Evolutionary conservation across 2,329 filamentous ascomycete genomes (phyloP).

Genomic region (Knufia fluminis): DNA sequence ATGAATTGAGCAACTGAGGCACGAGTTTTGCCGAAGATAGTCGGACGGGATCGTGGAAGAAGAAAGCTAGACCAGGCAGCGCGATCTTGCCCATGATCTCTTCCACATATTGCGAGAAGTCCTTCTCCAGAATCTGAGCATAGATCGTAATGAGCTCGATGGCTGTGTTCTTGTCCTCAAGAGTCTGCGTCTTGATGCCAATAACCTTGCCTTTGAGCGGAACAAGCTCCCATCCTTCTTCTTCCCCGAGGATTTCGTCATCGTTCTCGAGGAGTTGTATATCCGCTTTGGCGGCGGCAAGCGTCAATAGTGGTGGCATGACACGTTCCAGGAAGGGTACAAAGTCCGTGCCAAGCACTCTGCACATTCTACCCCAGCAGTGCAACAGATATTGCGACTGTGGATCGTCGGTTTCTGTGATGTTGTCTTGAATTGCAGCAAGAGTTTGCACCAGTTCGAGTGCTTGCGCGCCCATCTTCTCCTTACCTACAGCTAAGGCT

Average conservation of each 20-base stretch:
- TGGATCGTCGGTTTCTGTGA: slow-evolving; percentile 85
- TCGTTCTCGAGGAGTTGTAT: slow-evolving; percentile 94
- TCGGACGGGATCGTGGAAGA: slow-evolving; percentile 96
- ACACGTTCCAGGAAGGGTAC: slow-evolving; percentile 85
- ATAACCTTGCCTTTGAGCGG: slow-evolving; percentile 97
- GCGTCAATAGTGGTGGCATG: slow-evolving; percentile 84
- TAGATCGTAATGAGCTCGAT: slow-evolving; percentile 97
- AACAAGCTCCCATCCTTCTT: slow-evolving; percentile 95
- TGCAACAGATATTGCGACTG: slow-evolving; percentile 96
- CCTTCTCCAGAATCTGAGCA: slow-evolving; percentile 84
- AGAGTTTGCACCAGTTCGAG: slow-evolving; percentile 79
- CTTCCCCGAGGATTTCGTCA: slow-evolving; percentile 82
- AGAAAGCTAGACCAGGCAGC: slow-evolving; percentile 87
- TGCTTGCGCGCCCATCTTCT: slow-evolving; percentile 80
- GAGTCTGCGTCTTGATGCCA: slow-evolving; percentile 89
- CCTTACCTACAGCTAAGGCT: slow-evolving; percentile 82
- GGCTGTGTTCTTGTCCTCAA: slow-evolving; percentile 99
- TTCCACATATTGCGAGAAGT: slow-evolving; percentile 83
- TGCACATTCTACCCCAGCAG: slow-evolving; percentile 98
- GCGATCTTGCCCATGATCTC: slow-evolving; percentile 97
- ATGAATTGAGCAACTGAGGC: slow-evolving; percentile 83
- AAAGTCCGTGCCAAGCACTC: slow-evolving; percentile 83
- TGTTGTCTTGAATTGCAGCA: slow-evolving; percentile 72
- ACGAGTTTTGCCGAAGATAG: slow-evolving; percentile 92
- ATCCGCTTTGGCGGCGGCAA: slow-evolving; percentile 91